Evolutionary conservation across 129 eudicot genomes (phyloP), one percentile per base, ranked within the genome.

Genomic region (Centella asiatica): DNA sequence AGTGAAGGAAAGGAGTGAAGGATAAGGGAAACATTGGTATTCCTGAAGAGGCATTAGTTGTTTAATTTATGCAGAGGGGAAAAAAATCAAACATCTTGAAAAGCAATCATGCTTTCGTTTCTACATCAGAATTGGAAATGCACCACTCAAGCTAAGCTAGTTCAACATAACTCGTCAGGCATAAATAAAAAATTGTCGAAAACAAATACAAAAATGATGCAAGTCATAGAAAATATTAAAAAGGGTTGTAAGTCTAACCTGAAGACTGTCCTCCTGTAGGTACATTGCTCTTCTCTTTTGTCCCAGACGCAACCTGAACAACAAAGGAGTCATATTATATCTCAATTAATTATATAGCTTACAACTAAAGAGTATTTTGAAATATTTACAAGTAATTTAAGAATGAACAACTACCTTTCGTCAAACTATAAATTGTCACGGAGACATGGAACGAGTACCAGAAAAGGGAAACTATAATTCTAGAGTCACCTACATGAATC

Each of bases 241-340:
- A 54, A 31, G 49, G 39, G 25, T 39, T 47, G 47, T 15, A 20
- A 19, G 50, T 56, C 78, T 78, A 76, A 86, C 97, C 93, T 58
- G 89, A 83, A 69, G 86, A 73, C 51, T 73, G 81, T 60, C 87
- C 83, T 39, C 81, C 81, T 31, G 57, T 37, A 23, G 87, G 81
- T 36, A 75, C 44, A 48, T 54, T 56, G 28, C 6, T 72, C 58
- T 32, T 72, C 63, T 74, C 82, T 61, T 66, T 77, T 42, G 80
- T 59, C 64, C 79, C 87, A 66, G 95, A 79, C 56, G 84, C 24
- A 73, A 72, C 85, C 99, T 92, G 83, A 58, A 78, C 69, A 52
- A n/a, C 46, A 58, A 57, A 26, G 66, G 66, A 65, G 65, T 50
- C 46, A 65, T 47, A 34, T 32, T 26, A 13, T 1, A 47, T 2